phyloP scores from a whole-genome alignment of 257 asterid species.

The Gentiana dahurica region DNA sequence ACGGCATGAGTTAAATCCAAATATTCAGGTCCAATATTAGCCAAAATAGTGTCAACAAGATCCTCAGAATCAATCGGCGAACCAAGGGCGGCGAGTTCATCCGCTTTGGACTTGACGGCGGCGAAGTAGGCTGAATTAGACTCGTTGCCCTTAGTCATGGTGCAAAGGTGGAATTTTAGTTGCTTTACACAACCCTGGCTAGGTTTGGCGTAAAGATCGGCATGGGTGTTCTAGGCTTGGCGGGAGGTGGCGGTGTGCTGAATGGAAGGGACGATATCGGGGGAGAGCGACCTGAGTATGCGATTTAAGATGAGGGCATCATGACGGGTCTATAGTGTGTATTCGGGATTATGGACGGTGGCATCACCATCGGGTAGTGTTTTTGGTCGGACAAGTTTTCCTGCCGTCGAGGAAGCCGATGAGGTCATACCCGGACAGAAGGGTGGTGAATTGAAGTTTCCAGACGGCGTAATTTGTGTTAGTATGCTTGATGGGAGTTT shows the following conservation, averaged over 20 bases:
- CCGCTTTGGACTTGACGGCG: not conserved
- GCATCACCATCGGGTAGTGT: too few relatives aligned
- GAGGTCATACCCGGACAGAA: too few relatives aligned
- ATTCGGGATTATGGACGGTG: too few relatives aligned
- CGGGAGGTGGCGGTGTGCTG: not conserved
- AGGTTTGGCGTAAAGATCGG: not conserved
- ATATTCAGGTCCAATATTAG: not conserved
- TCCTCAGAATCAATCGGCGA: conserved; percentile 1
- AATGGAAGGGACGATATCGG: not conserved
- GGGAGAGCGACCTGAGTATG: not conserved
- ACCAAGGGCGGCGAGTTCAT: conserved; percentile 3
- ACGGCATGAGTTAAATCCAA: not conserved
- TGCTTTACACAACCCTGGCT: not conserved
- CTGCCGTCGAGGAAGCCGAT: too few relatives aligned
- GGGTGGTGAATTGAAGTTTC: too few relatives aligned
- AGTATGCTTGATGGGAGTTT: too few relatives aligned
- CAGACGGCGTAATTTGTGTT: too few relatives aligned
- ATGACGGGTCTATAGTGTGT: too few relatives aligned
- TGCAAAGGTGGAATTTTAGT: not conserved
- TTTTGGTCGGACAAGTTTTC: too few relatives aligned
- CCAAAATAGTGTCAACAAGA: not conserved
- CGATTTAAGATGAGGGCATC: too few relatives aligned
- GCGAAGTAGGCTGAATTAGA: not conserved
- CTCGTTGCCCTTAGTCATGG: not conserved
- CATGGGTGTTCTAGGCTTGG: not conserved